These are phyloP conservation scores for Mariannaea sp. DNA, from an alignment of 2,329 filamentous ascomycete genomes.

Conservation along the genomic window DNA sequence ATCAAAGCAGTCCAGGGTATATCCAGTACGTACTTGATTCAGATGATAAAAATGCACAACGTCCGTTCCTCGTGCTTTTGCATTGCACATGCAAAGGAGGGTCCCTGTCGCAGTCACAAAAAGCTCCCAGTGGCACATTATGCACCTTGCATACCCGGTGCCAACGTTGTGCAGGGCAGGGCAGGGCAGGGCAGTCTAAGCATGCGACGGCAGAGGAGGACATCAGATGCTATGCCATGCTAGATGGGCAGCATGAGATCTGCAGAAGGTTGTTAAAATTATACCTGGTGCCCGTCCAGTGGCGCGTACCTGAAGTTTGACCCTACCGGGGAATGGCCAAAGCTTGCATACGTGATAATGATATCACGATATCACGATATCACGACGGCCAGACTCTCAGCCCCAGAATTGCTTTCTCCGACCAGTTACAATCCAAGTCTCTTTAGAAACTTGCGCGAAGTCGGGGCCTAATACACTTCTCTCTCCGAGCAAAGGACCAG, in stretches of 20 bases:
- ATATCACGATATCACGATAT: constrained; percentile 7
- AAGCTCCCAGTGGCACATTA: constrained; percentile 30
- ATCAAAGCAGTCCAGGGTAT: constrained; percentile 17
- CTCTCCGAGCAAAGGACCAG: too few species aligned
- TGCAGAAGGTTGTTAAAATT: constrained; percentile 27
- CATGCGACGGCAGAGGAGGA: constrained; percentile 14
- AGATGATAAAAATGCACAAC: constrained; percentile 13
- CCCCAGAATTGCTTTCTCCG: not conserved
- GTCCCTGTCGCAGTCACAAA: constrained; percentile 24
- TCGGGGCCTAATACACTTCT: not conserved
- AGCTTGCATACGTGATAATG: constrained; percentile 5
- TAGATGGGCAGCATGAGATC: constrained; percentile 36
- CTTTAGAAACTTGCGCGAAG: not conserved
- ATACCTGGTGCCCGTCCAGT: constrained; percentile 9
- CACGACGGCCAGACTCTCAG: not conserved
- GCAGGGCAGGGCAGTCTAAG: constrained; percentile 15
- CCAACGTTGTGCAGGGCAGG: constrained; percentile 28
- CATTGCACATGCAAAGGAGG: constrained; percentile 18
- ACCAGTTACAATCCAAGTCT: not conserved
- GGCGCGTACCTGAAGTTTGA: constrained; percentile 14
- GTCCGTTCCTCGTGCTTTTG: constrained; percentile 15
- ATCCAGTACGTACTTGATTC: constrained; percentile 3
- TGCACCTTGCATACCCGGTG: constrained; percentile 37
- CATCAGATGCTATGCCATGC: constrained; percentile 25
- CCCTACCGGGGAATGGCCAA: constrained; percentile 7